These are phyloP conservation scores for Baorangia bicolor DNA, from an alignment of 768 basidiomycete species.

Conservation along the genomic window DNA sequence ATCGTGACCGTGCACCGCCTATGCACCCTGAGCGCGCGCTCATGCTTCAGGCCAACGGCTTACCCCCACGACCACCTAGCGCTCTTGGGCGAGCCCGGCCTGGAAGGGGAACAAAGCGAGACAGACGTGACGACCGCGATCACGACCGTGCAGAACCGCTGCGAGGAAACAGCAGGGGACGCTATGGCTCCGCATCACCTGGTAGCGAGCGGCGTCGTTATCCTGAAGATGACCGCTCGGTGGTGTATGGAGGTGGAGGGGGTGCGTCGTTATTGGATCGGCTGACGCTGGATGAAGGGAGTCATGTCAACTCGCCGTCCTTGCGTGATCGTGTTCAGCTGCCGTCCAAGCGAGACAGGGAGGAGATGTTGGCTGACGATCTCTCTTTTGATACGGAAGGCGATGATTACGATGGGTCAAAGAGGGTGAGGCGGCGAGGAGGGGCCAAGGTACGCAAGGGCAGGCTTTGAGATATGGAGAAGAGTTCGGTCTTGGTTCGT, in stretches of 20 bases:
- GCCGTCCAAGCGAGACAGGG: conserved; percentile 32
- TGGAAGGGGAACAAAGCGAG: conserved; percentile 19
- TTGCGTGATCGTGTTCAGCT: conserved; percentile 41
- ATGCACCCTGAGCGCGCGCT: conserved; percentile 35
- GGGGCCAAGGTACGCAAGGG: conserved; percentile 21
- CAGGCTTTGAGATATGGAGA: conserved; percentile 11
- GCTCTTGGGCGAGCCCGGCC: conserved; percentile 13
- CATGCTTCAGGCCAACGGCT: conserved; percentile 27
- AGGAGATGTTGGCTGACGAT: conserved; percentile 26
- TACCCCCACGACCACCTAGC: conserved; percentile 30
- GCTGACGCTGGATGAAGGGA: conserved; percentile 28
- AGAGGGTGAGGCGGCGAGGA: conserved; percentile 25
- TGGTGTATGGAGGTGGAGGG: not conserved
- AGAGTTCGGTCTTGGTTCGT: not conserved
- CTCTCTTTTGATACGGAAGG: conserved; percentile 10
- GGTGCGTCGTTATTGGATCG: conserved; percentile 41
- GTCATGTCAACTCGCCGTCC: conserved; percentile 19
- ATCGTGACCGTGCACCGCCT: conserved; percentile 9
- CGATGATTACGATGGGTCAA: conserved; percentile 25
- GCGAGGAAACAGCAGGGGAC: conserved; percentile 6
- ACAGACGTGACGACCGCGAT: conserved; percentile 18
- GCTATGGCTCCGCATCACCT: conserved; percentile 14
- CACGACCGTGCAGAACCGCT: conserved; percentile 24
- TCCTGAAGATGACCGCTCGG: conserved; percentile 12
- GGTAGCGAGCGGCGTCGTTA: conserved; percentile 12